Base-by-base conservation (phyloP, 805 yeast species). In the Kuraishia cidri region DNA sequence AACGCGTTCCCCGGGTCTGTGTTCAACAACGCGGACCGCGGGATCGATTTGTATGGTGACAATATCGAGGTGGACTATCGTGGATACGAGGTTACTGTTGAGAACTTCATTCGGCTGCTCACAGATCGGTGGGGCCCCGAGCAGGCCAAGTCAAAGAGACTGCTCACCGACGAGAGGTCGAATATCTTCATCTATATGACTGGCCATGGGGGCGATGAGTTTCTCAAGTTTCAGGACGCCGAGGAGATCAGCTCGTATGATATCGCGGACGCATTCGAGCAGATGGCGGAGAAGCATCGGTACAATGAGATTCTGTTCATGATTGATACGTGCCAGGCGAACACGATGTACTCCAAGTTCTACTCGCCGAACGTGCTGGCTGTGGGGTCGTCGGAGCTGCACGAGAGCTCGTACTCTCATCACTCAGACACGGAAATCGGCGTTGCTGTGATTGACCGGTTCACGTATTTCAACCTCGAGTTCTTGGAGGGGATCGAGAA, bases 251-350 rank as follows among this genome's bases (percentile, higher is more conserved):
- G 95, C 2, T 78, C 95, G 7, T 80, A 85, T 60, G 99, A 92
- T 57, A 72, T 92, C 39, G 97, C 98, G 2, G 95, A 92, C 58
- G 97, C 97, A 3, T 85, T 92, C 60, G 94, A 75, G 33, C 97
- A 92, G 54, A 92, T 92, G 98, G 75, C 85, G 61, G 95, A 90
- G 53, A 88, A 88, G 72, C 82, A 83, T 45, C 69, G 98, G 35
- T 92, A 92, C 62, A 87, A 88, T 46, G 97, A 92, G 62, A 83
- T 92, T 22, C 76, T 92, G 50, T 92, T 92, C 59, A 92, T 92
- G 97, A 82, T 92, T 42, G 99, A 92, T 56, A 92, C 99, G 0
- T 92, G 99, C 52, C 98, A 92, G 63, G 98, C 98, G 17, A 92
- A 90, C 58, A 86, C 98, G 11, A 90, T 92, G 98, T 92, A 82